phyloP scores from a whole-genome alignment of 495 filamentous ascomycete genomes.

The Jackrogersella multiformis region DNA sequence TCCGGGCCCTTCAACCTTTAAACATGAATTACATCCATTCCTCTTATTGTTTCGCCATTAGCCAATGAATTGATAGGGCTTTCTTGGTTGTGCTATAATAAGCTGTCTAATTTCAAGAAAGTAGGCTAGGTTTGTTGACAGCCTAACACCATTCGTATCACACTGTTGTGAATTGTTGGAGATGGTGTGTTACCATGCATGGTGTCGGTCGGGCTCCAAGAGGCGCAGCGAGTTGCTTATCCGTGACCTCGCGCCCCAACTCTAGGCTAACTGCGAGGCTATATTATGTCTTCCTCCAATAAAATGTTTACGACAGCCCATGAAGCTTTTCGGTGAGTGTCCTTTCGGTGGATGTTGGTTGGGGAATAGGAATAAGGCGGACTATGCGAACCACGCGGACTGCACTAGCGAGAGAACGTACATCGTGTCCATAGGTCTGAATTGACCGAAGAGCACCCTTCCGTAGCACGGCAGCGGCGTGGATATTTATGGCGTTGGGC shows the following conservation, averaged over 20 bases:
- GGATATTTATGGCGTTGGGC: background rate
- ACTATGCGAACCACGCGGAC: background rate
- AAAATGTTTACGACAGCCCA: background rate
- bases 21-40: background rate
- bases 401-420: background rate
- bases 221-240: slow-evolving; percentile 28
- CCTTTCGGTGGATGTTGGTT: slow-evolving; percentile 14
- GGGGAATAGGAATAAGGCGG: background rate
- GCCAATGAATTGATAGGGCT: background rate
- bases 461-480: slow-evolving; percentile 2
- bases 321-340: slow-evolving; percentile 21
- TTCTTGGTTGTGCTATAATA: background rate
- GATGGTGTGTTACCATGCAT: slow-evolving; percentile 19
- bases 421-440: background rate
- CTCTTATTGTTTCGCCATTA: background rate
- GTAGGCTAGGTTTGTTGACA: background rate
- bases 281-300: slow-evolving; percentile 22
- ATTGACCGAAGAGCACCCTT: background rate
- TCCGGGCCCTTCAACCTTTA: slow-evolving; percentile 9
- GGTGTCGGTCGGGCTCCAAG: slow-evolving; percentile 15
- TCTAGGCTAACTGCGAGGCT: slow-evolving; percentile 32
- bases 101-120: background rate
- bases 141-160: background rate
- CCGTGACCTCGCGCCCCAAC: background rate
- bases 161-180: background rate